These are phyloP conservation scores for Parachlorella kessleri DNA, from an alignment of 139 green algal genomes.

Conservation along the genomic window DNA sequence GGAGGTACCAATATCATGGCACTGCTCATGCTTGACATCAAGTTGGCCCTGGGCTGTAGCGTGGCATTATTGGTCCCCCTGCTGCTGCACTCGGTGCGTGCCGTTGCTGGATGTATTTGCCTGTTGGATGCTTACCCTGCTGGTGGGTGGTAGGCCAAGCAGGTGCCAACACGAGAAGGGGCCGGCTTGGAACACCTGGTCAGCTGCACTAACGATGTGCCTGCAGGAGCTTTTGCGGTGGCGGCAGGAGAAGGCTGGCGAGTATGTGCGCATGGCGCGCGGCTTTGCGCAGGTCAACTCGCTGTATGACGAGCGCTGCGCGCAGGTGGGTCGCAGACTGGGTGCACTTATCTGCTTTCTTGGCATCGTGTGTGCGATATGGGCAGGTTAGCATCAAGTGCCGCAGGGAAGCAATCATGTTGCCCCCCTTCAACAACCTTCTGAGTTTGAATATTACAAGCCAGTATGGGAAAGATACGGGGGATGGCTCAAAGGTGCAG, in stretches of 20 bases:
- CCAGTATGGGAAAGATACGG: too few species aligned
- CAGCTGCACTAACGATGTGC: too few species aligned
- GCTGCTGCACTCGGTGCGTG: neutral
- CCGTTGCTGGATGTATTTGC: neutral
- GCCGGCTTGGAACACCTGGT: neutral
- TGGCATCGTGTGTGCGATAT: too few species aligned
- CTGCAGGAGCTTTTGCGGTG: slow-evolving; percentile 43
- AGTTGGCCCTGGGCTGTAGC: neutral
- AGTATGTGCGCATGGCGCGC: slow-evolving; percentile 29
- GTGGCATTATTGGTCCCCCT: neutral
- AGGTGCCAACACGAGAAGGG: neutral
- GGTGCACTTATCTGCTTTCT: too few species aligned
- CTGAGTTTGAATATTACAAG: too few species aligned
- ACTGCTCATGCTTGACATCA: too few species aligned
- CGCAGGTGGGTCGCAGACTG: slow-evolving; percentile 3
- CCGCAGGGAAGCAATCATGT: too few species aligned
- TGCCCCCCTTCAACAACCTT: too few species aligned
- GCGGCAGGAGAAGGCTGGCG: neutral
- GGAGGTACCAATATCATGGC: neutral
- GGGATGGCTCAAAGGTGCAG: too few species aligned
- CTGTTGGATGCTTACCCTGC: neutral
- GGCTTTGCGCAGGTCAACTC: slow-evolving; percentile 1
- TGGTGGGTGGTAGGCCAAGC: neutral
- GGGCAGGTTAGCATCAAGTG: too few species aligned
- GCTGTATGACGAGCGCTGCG: slow-evolving; percentile 21